A percentile compares a stretch with the other conserved stretches of the same genome.
These are phyloP conservation scores for Dentipellis sp. DNA, from an alignment of 768 basidiomycete species.

Conservation along the genomic window DNA sequence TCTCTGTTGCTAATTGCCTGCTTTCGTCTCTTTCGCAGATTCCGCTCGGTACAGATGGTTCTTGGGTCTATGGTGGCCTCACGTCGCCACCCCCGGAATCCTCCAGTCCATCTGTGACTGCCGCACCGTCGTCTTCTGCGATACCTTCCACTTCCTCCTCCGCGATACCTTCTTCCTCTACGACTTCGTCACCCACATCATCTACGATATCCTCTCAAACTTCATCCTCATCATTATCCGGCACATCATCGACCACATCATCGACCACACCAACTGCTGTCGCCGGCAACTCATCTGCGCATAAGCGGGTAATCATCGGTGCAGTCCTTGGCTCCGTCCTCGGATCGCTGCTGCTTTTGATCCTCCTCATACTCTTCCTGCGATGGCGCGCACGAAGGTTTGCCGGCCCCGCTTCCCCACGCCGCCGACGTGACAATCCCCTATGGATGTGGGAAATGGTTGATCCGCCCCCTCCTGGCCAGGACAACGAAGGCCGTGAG, in stretches of 20 bases:
- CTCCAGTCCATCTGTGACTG: slow-evolving; percentile 21
- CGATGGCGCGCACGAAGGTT: slow-evolving; percentile 28
- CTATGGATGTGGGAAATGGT: slow-evolving; percentile 16
- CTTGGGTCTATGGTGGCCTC: slow-evolving; percentile 71
- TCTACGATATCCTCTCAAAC: slow-evolving; percentile 18
- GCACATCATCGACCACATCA: slow-evolving; percentile 13
- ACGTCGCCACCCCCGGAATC: slow-evolving; percentile 41
- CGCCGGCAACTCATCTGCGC: background rate
- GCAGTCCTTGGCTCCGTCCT: slow-evolving; percentile 11
- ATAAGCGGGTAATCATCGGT: slow-evolving; percentile 10
- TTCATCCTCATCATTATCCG: slow-evolving; percentile 19
- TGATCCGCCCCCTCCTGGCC: background rate
- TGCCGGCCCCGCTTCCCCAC: background rate
- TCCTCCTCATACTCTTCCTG: slow-evolving; percentile 18
- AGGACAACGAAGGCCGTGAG: slow-evolving; percentile 10
- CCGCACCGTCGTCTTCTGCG: slow-evolving; percentile 21
- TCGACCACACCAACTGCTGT: slow-evolving; percentile 1
- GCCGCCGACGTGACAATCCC: slow-evolving; percentile 3
- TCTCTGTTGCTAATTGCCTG: background rate
- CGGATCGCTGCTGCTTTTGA: slow-evolving; percentile 10
- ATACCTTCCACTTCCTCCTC: slow-evolving; percentile 11
- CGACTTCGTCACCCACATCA: slow-evolving; percentile 5
- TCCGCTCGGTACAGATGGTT: slow-evolving; percentile 50
- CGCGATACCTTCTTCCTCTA: slow-evolving; percentile 7
- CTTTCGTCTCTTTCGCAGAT: slow-evolving; percentile 36